Base-by-base conservation (phyloP, 352 stramenopile genomes). In the Globisporangium uncinulatum region DNA sequence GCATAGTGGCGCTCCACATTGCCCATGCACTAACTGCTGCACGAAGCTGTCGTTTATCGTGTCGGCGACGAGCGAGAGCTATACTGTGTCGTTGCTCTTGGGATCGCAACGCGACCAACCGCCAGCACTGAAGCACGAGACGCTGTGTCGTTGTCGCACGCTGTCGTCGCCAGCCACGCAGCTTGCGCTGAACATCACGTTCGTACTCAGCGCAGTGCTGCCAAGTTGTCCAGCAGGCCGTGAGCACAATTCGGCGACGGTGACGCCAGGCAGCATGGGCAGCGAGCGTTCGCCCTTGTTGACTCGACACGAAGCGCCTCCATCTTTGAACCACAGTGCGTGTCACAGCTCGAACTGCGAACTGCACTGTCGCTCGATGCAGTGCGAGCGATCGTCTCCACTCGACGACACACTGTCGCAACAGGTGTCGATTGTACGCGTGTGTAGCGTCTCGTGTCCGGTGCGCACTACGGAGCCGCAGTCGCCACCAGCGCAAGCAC, bases 401-500 rank as follows among this genome's bases (percentile, higher is more conserved):
- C 6, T 24, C 56, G 11, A 7, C 32, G 10, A 68, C 39, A 1
- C 14, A 29, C 0, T 46, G 31, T 2, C 11, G 17, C 6, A 66
- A 48, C 0, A 53, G 19, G 9, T 29, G 53, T 0, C 5, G 3
- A 6, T 32, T 2, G 5, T 48, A 41, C 7, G 32, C 19, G 21
- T 19, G 43, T 19, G 21, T 24, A 2, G 29, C 20, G 2, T 20
- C 13, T 3, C 49, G 47, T 20, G 36, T 37, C 9, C 46, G 43
- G 32, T 54, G 54, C 0, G 6, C 53, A 3, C 29, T 3, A 2
- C 21, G 20, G 7, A 65, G 34, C 6, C 36, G 51, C 21, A 41
- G 7, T 43, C 49, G 54, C 78, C 78, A 88, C n/a, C 54, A 45
- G 0, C 17, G 1, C 13, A 85, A 34, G 5, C 46, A 56, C 0